These are phyloP conservation scores for Tricholoma furcatifolium DNA, from an alignment of 768 basidiomycete species.

Conservation along the genomic window DNA sequence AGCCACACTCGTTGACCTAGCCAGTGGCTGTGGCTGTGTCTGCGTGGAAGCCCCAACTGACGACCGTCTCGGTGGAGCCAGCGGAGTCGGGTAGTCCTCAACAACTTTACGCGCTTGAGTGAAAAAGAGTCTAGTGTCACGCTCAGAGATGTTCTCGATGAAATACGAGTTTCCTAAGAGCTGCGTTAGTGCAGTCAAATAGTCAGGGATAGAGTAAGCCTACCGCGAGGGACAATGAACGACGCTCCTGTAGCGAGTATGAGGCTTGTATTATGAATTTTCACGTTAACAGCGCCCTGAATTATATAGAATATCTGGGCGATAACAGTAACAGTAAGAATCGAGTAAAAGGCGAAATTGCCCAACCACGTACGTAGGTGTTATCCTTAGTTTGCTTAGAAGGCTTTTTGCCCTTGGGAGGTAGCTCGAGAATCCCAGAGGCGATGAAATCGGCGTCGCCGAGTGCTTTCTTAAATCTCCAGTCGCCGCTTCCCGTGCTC, in stretches of 20 bases:
- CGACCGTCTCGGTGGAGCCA: slow-evolving; percentile 11
- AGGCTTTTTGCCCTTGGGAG: slow-evolving; percentile 74
- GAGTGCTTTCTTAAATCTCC: slow-evolving; percentile 91
- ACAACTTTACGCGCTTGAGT: slow-evolving; percentile 71
- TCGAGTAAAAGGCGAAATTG: not conserved
- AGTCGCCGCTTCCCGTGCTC: slow-evolving; percentile 27
- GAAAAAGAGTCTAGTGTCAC: slow-evolving; percentile 85
- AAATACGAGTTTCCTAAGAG: slow-evolving; percentile 54
- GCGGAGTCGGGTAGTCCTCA: slow-evolving; percentile 7
- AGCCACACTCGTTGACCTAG: slow-evolving; percentile 14
- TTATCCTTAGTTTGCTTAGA: slow-evolving; percentile 92
- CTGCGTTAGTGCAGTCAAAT: not conserved
- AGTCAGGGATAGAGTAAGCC: not conserved
- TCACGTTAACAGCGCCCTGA: slow-evolving; percentile 86
- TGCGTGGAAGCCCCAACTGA: slow-evolving; percentile 1
- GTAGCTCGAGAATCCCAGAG: slow-evolving; percentile 84
- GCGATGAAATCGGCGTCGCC: slow-evolving; percentile 91
- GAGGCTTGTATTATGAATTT: slow-evolving; percentile 76
- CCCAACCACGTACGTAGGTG: slow-evolving; percentile 42
- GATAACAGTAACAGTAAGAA: not conserved
- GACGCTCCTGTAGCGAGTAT: slow-evolving; percentile 64
- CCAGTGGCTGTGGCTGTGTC: no score
- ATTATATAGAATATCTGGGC: slow-evolving; percentile 61
- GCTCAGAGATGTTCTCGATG: slow-evolving; percentile 84
- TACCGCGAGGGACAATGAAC: slow-evolving; percentile 49